Base-by-base conservation (phyloP, 345 rosid genomes). In the Erucastrum elatum region DNA sequence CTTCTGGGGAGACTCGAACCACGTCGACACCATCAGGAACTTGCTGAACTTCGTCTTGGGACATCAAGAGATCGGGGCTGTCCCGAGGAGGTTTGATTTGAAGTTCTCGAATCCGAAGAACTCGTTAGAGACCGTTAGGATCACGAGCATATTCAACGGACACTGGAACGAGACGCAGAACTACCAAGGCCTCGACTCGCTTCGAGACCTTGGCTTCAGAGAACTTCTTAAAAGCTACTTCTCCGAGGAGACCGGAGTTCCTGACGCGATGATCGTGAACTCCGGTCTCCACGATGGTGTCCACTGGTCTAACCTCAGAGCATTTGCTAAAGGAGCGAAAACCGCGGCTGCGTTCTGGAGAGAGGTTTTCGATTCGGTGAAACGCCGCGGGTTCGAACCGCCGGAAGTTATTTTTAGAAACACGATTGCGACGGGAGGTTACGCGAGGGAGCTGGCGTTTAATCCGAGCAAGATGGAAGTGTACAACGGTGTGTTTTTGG, bases 1-100 rank as follows among this genome's bases (percentile, higher is more conserved):
- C 94, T 94, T 90, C 73, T 89, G 94, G 96, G 98, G 97, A 1
- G 98, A 94, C 70, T 92, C 97, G 0, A 94, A 94, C 82, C 97
- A 94, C 41, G 98, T 94, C 1, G 98, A 94, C 74, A 85, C 96
- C 0, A 90, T 94, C 13, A 86, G 97, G 63, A 94, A 90, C 87
- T 84, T 87, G 90, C 86, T 94, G 41, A 87, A 84, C 76, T 94
- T 94, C 70, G 81, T 94, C 9, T 77, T 94, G 73, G 91, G 83
- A 68, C 81, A 79, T 85, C 89, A 92, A 5, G 84, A 84, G 39
- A 80, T 94, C 9, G 69, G 27, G 0, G 64, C 92, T 0, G 96
- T 92, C 4, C 92, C 97, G 4, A 84, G 98, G 66, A 84, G 97
- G 64, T 94, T 94, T 1, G 98, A 94, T 79, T 68, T 80, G 88